Evolutionary conservation across 2,329 filamentous ascomycete species (phyloP), one percentile per base, ranked within the genome.

Genomic region (Calonectria henricotiae): DNA sequence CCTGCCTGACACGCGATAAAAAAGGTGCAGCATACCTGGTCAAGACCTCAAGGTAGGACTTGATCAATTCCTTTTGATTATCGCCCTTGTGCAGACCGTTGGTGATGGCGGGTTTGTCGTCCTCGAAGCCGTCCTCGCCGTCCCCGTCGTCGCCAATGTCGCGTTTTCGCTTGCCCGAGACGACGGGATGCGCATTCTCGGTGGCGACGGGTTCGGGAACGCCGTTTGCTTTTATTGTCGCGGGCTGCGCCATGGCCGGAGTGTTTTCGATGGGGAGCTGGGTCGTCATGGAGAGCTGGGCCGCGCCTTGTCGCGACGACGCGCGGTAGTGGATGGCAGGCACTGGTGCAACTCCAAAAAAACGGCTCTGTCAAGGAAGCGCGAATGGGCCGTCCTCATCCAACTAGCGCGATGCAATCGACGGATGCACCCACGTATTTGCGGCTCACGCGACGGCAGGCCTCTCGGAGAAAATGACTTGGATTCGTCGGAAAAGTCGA

Each of bases 91-190:
- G 71, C 71, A 74, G 67, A 49, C 78, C 78, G 74, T 73, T 74
- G 67, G 71, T 69, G 68, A 70, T 72, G 67, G 68, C 68, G 61
- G 75, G 68, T 67, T 79, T 79, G 67, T 71, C 69, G 51, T 77
- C 74, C 20, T 80, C 75, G 15, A 68, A 72, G n/a, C 80, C 80
- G 69, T 74, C 74, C 20, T 77, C 78, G 30, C 77, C 78, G 25
- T 80, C 78, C 67, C 72, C 76, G 6, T 84, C 84, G 74, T 86
- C 84, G 69, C 79, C 83, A 61, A 82, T 80, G 76, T 89, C 88
- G 85, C 89, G 89, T 83, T 91, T 91, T 80, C 89, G 85, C 83
- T 91, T 91, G 68, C 83, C 82, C 30, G 85, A 80, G 39, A 83
- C 76, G 64, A 79, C 77, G 62, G 80, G 76, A 63, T 79, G 80